Base-by-base conservation (phyloP, 306 rosid genomes). In the Fragaria vesca region DNA sequence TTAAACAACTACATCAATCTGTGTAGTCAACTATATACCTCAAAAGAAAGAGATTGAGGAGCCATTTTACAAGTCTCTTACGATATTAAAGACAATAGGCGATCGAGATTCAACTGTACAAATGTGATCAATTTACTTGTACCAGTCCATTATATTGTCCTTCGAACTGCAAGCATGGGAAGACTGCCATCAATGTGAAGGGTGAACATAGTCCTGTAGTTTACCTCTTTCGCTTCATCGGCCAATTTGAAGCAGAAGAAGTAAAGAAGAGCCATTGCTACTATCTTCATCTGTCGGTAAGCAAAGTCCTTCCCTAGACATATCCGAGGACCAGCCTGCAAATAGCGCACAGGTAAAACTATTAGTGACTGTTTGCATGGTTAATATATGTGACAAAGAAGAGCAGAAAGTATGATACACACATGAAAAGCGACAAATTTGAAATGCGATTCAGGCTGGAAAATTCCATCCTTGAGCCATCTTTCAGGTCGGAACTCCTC, bases 261-360 rank as follows among this genome's bases (percentile, higher is more conserved):
- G 15, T 12, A 83, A 74, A 87, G 55, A 75, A 91, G 83, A 60
- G 90, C 60, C 62, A 80, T 76, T 28, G 87, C 81, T 42, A 88
- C 62, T 70, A 91, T 93, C 81, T 91, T 91, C 97, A 91, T 93
- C 82, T 89, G 96, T 76, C 83, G 88, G 73, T 91, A 91, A 3
- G 94, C 91, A 65, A 93, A 91, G 38, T 93, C 94, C 81, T 88
- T 93, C 36, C 98, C 95, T 24, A 91, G 88, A 72, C 97, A 91
- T 1, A 83, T 86, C 12, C 90, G 85, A 13, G 92, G 93, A 36
- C 97, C 93, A 54, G 83, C 98, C 97, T 93, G 80, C 77, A 85
- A 65, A 69, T 52, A 72, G 32, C 38, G 32, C 38, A 57, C 40
- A 40, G 21, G 34, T 12, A 42, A 72, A 11, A 36, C 48, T 12